Conservation (phyloP, 1,284 basidiomycete species). For the Tetrapyrgos nigripes region DNA sequence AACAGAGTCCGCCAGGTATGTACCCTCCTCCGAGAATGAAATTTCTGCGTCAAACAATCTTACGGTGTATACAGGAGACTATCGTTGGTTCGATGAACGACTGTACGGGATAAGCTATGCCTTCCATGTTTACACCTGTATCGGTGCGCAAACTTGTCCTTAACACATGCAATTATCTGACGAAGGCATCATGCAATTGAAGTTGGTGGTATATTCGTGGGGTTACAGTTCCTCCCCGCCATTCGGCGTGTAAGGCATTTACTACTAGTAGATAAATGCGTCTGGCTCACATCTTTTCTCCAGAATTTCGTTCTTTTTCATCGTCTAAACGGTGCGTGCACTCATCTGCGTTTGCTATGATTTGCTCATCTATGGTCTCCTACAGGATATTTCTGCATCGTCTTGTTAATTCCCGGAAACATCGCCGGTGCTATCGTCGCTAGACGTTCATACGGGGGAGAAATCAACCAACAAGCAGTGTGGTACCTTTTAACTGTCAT, state of each 20-base stretch:
- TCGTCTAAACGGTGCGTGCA: slow-evolving; percentile 25
- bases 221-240: slow-evolving; percentile 32
- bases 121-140: slow-evolving; percentile 32
- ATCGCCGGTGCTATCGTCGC: slow-evolving; percentile 28
- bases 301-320: slow-evolving; percentile 27
- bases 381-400: slow-evolving; percentile 16
- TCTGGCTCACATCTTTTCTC: background rate
- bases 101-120: slow-evolving; percentile 27
- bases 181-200: background rate
- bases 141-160: slow-evolving; percentile 19
- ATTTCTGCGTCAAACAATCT: background rate
- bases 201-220: slow-evolving; percentile 30
- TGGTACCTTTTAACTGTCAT: slow-evolving; percentile 29
- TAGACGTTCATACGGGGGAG: slow-evolving; percentile 30
- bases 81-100: slow-evolving; percentile 28
- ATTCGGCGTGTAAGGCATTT: slow-evolving; percentile 28
- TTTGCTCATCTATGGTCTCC: background rate
- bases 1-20: slow-evolving; percentile 24
- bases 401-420: slow-evolving; percentile 25
- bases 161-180: too few relatives aligned
- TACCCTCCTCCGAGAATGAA: background rate
- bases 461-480: slow-evolving; percentile 28
- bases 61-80: slow-evolving; percentile 25
- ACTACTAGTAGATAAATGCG: background rate
- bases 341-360: background rate